These are phyloP conservation scores for Euclidium syriacum DNA, from an alignment of 345 rosid genomes.

Conservation along the genomic window DNA sequence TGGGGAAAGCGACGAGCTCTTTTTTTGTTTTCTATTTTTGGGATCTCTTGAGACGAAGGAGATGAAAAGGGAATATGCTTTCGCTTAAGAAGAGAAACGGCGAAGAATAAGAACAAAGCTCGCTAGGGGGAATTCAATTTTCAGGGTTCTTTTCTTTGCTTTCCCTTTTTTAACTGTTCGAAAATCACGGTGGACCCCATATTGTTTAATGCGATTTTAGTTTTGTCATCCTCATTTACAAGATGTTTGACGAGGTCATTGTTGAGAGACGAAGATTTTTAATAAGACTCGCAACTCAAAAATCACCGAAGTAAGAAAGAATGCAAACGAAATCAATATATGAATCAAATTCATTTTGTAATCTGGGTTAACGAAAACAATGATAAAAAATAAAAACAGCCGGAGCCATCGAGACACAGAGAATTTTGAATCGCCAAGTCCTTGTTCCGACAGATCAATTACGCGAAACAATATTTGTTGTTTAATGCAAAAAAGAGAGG, in stretches of 20 bases:
- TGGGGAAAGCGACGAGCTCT: neutral
- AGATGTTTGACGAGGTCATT: too few species aligned
- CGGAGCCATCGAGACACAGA: neutral
- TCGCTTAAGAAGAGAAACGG: neutral
- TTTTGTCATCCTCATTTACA: too few species aligned
- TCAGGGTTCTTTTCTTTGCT: neutral
- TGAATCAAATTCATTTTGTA: too few species aligned
- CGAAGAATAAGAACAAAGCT: neutral
- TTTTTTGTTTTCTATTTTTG: neutral
- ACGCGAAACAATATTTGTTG: neutral
- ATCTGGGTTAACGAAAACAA: neutral
- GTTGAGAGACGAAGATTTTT: too few species aligned
- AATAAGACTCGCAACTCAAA: too few species aligned
- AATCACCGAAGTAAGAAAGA: neutral
- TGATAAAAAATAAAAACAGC: neutral
- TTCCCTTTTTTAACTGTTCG: neutral
- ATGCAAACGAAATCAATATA: too few species aligned
- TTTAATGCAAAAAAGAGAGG: neutral
- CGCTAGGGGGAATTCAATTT: neutral
- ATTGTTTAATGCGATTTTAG: neutral
- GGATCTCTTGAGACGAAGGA: constrained; percentile 2
- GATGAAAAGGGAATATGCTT: constrained; percentile 36
- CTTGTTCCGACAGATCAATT: neutral
- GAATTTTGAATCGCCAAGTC: neutral
- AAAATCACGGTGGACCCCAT: constrained; percentile 4